A percentile compares a stretch with the other conserved stretches of the same genome.
phyloP scores from a whole-genome alignment of 441 rosid species.

The Flueggea neowawraea region DNA sequence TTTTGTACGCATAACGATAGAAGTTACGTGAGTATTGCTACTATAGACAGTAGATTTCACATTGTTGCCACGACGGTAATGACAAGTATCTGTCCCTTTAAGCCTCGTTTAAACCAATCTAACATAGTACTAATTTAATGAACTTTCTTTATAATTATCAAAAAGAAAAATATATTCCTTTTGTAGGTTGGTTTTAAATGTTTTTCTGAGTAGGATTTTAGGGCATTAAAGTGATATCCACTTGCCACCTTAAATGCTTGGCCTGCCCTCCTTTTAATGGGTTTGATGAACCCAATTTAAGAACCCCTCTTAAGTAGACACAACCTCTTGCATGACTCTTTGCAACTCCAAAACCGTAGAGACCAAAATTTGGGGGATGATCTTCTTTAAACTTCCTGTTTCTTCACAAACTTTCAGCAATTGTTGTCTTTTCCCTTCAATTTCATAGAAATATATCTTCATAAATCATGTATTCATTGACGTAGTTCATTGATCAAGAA shows the following conservation, averaged over 20 bases:
- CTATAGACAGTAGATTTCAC: no score
- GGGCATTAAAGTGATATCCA: constrained; percentile 47
- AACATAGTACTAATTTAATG: no score
- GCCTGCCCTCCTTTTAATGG: constrained; percentile 44
- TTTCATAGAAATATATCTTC: not conserved
- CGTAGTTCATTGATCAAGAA: no score
- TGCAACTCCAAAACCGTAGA: not conserved
- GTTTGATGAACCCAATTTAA: constrained; percentile 38
- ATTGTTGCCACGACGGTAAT: no score
- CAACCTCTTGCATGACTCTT: constrained; percentile 16
- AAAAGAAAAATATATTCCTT: not conserved
- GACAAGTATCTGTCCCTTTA: no score
- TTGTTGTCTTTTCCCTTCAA: not conserved
- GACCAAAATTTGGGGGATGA: no score
- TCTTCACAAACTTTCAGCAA: constrained; percentile 4
- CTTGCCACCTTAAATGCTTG: constrained; percentile 52
- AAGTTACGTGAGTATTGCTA: no score
- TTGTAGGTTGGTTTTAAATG: constrained; percentile 37
- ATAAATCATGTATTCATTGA: no score
- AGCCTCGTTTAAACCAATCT: no score
- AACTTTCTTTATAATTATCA: no score
- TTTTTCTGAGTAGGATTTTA: constrained; percentile 13
- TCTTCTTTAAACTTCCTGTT: not conserved
- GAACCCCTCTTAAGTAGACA: constrained; percentile 25
- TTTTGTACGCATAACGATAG: no score